Evolutionary conservation across 1,284 basidiomycete species (phyloP), one percentile per base, ranked within the genome.

Genomic region (Schizophyllum amplum): DNA sequence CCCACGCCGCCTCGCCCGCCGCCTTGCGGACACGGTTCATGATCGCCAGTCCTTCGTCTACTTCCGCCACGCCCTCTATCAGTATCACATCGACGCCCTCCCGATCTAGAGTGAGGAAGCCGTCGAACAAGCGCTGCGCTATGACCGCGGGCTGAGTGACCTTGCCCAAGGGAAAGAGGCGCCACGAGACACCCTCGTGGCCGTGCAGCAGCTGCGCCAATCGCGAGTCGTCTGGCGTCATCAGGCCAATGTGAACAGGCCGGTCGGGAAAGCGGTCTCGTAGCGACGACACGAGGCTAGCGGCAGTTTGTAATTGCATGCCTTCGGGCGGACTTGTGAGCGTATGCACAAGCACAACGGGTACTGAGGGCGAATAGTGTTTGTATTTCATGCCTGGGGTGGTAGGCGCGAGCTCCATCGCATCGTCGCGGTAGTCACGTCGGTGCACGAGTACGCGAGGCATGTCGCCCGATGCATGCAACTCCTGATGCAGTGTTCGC

Each of bases 341-440:
- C 55, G 86, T 84, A 57, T 82, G 75, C 24, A 96, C 72, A 5
- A 97, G 77, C 24, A 82, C 83, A 21, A 95, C 89, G 1, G 93
- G 92, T 11, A 93, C 84, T 1, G 84, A 76, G 1, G 96, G 96
- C 24, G 94, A 91, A 69, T 99, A 99, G 73, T 99, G 97, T 54
- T 90, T 82, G 70, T 99, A 99, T 73, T 99, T 99, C 95, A 98
- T 98, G n/a, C 97, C 97, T 0, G 97, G 97, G 0, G 97, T 99
- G 1, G 93, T 95, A 1, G 96, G 96, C 0, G 86, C 82, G 52
- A 76, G 75, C 67, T 91, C 87, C 59, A 90, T 74, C 21, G 69
- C 71, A 51, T 80, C 75, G 63, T 90, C 87, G 27, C 71, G 64
- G 65, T 86, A 92, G 68, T 93, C 90, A 21, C 89, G 81, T 55